Evolutionary conservation across 345 rosid genomes (phyloP).

Genomic region (Brassica nigra): DNA sequence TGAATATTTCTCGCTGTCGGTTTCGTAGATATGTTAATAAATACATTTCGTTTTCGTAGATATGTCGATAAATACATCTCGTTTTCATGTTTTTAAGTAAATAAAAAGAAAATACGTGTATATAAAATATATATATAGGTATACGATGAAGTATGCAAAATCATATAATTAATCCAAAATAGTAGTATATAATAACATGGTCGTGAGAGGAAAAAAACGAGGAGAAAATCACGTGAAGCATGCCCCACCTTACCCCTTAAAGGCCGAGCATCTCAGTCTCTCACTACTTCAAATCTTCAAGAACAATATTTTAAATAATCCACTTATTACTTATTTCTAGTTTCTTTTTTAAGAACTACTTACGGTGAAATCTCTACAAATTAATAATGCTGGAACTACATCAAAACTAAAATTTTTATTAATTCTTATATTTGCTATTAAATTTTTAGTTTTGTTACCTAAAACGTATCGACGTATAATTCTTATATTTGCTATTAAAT

Average conservation of each 20-base stretch:
- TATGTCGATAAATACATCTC: slow-evolving; percentile 26
- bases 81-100: slow-evolving; percentile 11
- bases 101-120: slow-evolving; percentile 14
- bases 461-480: slow-evolving; percentile 30
- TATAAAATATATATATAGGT: slow-evolving; percentile 14
- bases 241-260: slow-evolving; percentile 70
- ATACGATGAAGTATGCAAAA: slow-evolving; percentile 22
- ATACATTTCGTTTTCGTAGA: slow-evolving; percentile 22
- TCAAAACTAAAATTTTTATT: too few relatives aligned
- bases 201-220: slow-evolving; percentile 34
- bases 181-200: slow-evolving; percentile 7
- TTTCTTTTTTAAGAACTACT: not conserved
- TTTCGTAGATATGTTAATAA: slow-evolving; percentile 14
- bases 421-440: too few relatives aligned
- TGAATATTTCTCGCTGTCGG: slow-evolving; percentile 7
- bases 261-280: slow-evolving; percentile 49
- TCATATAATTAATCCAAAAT: slow-evolving; percentile 31
- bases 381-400: too few relatives aligned
- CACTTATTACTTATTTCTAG: not conserved
- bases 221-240: slow-evolving; percentile 69
- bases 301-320: not conserved
- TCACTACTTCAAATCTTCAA: slow-evolving; percentile 33
- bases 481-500: slow-evolving; percentile 61
- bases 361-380: too few relatives aligned
- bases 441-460: not conserved